A percentile compares a stretch with the other conserved stretches of the same genome.
Conservation (phyloP, 1,284 basidiomycete species). For the Moesziomyces parantarcticus region DNA sequence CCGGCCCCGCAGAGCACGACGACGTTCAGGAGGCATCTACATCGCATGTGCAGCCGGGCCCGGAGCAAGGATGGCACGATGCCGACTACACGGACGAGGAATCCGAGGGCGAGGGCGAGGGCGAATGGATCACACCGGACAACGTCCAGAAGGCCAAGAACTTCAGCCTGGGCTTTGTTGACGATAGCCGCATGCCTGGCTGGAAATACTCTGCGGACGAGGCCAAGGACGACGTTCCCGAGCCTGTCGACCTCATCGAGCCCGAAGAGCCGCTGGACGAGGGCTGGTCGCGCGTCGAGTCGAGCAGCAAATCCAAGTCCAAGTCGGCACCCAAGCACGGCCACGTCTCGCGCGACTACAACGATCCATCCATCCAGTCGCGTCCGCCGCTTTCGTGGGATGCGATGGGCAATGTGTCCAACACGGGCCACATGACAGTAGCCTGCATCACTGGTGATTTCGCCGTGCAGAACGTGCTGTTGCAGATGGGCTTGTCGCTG, state of each 20-base stretch:
- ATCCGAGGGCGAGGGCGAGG: conserved; percentile 70
- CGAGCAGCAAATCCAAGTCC: conserved; percentile 24
- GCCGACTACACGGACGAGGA: conserved; percentile 80
- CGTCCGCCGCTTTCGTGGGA: conserved; percentile 35
- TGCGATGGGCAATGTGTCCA: conserved; percentile 68
- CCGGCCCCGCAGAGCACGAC: background rate
- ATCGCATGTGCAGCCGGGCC: conserved; percentile 11
- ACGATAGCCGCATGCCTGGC: conserved; percentile 44
- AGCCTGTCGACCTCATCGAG: conserved; percentile 26
- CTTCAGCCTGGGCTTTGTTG: conserved; percentile 77
- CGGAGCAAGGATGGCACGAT: conserved; percentile 34
- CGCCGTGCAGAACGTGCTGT: conserved; percentile 96
- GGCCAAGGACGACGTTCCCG: conserved; percentile 23
- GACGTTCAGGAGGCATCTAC: conserved; percentile 3
- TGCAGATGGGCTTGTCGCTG: conserved; percentile 92
- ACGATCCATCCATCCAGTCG: conserved; percentile 41
- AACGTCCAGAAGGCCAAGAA: conserved; percentile 91
- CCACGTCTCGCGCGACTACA: conserved; percentile 70
- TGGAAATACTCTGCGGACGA: conserved; percentile 34
- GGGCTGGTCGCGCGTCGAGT: conserved; percentile 46
- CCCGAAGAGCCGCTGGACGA: conserved; percentile 43
- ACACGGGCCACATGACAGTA: conserved; percentile 71
- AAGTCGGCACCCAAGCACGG: conserved; percentile 62
- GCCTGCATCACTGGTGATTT: conserved; percentile 89
- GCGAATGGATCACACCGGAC: conserved; percentile 93